Percentiles rank a stretch among this genome's conserved stretches.
Conservation (phyloP, 305 asterid species). For the Striga hermonthica region DNA sequence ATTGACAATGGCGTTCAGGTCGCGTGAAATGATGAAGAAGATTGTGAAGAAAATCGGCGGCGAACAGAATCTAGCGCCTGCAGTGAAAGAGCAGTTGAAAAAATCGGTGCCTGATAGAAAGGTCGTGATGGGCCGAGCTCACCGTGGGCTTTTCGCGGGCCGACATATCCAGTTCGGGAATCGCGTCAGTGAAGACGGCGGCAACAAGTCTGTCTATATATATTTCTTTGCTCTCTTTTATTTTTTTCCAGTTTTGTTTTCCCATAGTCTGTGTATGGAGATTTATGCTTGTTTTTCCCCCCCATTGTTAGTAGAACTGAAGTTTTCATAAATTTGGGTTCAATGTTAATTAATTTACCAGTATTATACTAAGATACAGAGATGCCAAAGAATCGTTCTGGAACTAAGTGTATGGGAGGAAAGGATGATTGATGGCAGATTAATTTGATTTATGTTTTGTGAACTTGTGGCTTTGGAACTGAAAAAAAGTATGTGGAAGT, state of each 20-base stretch:
- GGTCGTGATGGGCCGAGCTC: slow-evolving; percentile 89
- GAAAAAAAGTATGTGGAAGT: not conserved
- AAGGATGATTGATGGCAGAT: not conserved
- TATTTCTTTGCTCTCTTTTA: not conserved
- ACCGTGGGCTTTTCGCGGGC: slow-evolving; percentile 90
- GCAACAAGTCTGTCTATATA: slow-evolving; percentile 64
- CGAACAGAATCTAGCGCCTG: slow-evolving; percentile 72
- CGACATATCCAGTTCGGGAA: slow-evolving; percentile 93
- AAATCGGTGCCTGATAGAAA: slow-evolving; percentile 63
- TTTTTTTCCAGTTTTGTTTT: not conserved
- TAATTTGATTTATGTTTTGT: not conserved
- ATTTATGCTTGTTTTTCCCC: too few relatives aligned
- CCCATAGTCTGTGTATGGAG: not conserved
- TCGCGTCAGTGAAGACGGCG: slow-evolving; percentile 86
- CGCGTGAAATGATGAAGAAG: slow-evolving; percentile 82
- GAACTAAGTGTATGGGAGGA: not conserved
- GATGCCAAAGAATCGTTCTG: not conserved
- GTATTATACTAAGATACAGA: not conserved
- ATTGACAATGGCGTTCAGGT: slow-evolving; percentile 69
- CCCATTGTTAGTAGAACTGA: too few relatives aligned
- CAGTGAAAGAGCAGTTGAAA: slow-evolving; percentile 55
- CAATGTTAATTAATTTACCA: not conserved
- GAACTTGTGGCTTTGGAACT: not conserved
- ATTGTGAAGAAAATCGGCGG: slow-evolving; percentile 78
- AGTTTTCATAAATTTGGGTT: not conserved